These are phyloP conservation scores for Leishmania arabica DNA, from an alignment of 208 protist species.

Conservation along the genomic window DNA sequence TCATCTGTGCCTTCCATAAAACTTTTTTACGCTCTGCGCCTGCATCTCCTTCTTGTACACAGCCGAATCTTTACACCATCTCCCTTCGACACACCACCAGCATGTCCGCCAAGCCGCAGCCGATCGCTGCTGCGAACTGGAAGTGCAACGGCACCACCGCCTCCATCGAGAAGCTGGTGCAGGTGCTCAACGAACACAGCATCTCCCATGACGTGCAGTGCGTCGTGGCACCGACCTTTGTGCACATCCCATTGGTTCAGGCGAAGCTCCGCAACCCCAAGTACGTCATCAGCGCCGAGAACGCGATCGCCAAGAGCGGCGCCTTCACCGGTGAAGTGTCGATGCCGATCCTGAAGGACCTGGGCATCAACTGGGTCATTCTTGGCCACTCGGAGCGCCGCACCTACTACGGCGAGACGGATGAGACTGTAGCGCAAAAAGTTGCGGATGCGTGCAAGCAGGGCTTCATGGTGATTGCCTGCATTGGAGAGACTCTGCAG, in stretches of 20 bases:
- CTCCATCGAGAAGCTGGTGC: slow-evolving; percentile 77
- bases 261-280: slow-evolving; percentile 62
- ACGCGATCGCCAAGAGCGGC: slow-evolving; percentile 85
- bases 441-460: slow-evolving; percentile 65
- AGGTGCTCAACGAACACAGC: slow-evolving; percentile 64
- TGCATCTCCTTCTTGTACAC: neutral
- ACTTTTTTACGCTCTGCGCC: no score
- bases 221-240: slow-evolving; percentile 83
- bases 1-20: neutral
- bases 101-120: slow-evolving; percentile 83
- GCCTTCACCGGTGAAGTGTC: slow-evolving; percentile 92
- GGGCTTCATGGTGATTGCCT: slow-evolving; percentile 96
- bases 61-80: neutral
- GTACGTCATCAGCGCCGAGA: slow-evolving; percentile 85
- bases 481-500: slow-evolving; percentile 96
- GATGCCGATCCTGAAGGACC: slow-evolving; percentile 94
- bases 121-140: slow-evolving; percentile 95
- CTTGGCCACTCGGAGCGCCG: slow-evolving; percentile 98
- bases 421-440: slow-evolving; percentile 95
- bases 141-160: slow-evolving; percentile 93
- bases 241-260: slow-evolving; percentile 84
- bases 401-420: slow-evolving; percentile 93
- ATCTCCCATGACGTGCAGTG: slow-evolving; percentile 87
- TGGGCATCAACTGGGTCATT: slow-evolving; percentile 94
- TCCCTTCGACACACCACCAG: neutral